Evolutionary conservation across 2,329 filamentous ascomycete genomes (phyloP), one percentile per base, ranked within the genome.

Genomic region (Fusarium longipes): DNA sequence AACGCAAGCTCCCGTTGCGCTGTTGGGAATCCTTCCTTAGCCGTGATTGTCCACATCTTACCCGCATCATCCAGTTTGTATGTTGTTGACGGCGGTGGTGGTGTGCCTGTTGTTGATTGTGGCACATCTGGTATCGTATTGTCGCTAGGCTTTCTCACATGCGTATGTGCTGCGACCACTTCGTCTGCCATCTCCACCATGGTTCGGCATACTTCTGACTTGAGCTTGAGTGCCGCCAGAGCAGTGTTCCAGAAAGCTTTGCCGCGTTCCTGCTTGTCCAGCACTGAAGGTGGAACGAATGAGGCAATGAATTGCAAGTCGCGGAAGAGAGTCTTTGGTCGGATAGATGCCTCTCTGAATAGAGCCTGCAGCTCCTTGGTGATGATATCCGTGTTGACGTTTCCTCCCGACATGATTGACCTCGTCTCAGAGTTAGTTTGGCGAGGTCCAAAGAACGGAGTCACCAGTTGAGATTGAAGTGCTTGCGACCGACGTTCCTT

Each of bases 1-100:
- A 97, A 91, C 3, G 92, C 96, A 17, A 99, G 86, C 79, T 99
- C 96, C 49, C 96, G 89, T 80, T 98, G 94, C 7, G 95, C 94
- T 14, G 92, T 91, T 0, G 93, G 86, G 43, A 77, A 78, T 36
- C 95, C 94, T 79, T 99, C 96, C 76, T 94, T 96, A 17, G 96
- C 96, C 2, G 94, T 95, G 75, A 97, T 96, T 65, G 93, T 91
- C 84, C 93, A 93, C 89, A 98, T 96, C 70, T 87, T 88, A 4
- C 92, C 94, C 1, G 93, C 95, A 75, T 97, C 93, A 40, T 88
- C 84, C 75, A 96, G 87, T 57, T 86, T 88, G 78, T 93, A 90
- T 44, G 89, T 86, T 56, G 89, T 85, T 5, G 87, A 81, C 0
- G 84, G 80, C 12, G 81, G 79, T 14, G 83, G 78, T 7, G 82